Conservation (phyloP, 495 filamentous ascomycete species). For the Neurospora sp. region DNA sequence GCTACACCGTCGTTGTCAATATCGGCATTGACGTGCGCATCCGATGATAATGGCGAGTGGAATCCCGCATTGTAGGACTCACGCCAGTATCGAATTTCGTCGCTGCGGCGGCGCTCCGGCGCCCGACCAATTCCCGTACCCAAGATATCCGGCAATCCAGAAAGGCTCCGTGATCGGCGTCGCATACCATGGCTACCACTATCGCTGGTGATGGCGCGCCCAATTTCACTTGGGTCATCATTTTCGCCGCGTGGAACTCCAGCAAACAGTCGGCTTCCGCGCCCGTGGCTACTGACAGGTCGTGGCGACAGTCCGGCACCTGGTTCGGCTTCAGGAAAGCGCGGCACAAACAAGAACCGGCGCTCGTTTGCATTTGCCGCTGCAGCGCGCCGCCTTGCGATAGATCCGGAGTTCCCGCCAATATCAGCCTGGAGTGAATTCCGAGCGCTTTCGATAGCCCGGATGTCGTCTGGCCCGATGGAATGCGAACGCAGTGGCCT, state of each 20-base stretch:
- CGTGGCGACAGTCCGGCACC: slow-evolving; percentile 42
- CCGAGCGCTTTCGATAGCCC: slow-evolving; percentile 34
- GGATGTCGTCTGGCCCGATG: slow-evolving; percentile 36
- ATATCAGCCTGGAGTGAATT: slow-evolving; percentile 36
- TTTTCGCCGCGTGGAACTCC: slow-evolving; percentile 5
- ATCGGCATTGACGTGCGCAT: slow-evolving; percentile 26
- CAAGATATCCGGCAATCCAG: slow-evolving; percentile 34
- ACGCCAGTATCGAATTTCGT: slow-evolving; percentile 49
- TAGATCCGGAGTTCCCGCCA: neutral
- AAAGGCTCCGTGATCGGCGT: slow-evolving; percentile 43
- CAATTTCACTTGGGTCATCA: slow-evolving; percentile 37
- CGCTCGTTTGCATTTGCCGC: slow-evolving; percentile 30
- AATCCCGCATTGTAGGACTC: slow-evolving; percentile 39
- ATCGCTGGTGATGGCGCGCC: slow-evolving; percentile 43
- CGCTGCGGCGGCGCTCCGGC: slow-evolving; percentile 37
- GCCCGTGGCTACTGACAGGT: slow-evolving; percentile 42
- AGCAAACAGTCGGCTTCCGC: slow-evolving; percentile 19
- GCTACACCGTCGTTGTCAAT: slow-evolving; percentile 27
- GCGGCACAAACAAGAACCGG: slow-evolving; percentile 21
- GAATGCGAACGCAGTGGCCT: slow-evolving; percentile 44
- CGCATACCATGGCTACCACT: slow-evolving; percentile 22
- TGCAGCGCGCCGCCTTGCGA: slow-evolving; percentile 14
- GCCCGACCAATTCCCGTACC: slow-evolving; percentile 4
- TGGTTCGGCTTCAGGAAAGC: slow-evolving; percentile 20
- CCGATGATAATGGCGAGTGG: slow-evolving; percentile 39